These are phyloP conservation scores for Camptophora hylomeconis DNA, from an alignment of 2,329 filamentous ascomycete species.

Conservation along the genomic window DNA sequence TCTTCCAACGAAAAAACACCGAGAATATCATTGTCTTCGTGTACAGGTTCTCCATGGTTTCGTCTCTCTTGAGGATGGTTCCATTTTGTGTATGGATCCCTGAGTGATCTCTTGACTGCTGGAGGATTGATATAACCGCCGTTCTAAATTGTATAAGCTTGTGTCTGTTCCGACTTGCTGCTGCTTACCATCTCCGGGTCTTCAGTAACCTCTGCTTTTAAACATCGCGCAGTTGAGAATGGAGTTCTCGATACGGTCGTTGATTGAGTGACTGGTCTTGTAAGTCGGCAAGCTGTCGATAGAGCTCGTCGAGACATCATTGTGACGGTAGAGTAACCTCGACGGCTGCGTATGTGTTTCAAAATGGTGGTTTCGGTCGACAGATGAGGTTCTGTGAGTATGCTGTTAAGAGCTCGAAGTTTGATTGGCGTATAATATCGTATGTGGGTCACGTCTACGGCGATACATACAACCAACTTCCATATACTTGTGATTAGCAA, in stretches of 20 bases:
- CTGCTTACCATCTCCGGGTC: constrained; percentile 30
- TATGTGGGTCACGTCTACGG: no score
- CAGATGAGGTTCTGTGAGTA: no score
- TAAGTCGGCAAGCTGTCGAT: constrained; percentile 24
- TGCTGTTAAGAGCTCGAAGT: no score
- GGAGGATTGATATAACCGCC: constrained; percentile 36
- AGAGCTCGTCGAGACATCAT: constrained; percentile 35
- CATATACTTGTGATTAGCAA: no score
- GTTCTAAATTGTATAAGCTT: constrained; percentile 24
- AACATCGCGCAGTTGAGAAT: constrained; percentile 28
- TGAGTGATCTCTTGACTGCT: constrained; percentile 71
- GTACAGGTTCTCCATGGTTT: constrained; percentile 91
- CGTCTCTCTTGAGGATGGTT: constrained; percentile 96
- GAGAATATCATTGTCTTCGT: constrained; percentile 90
- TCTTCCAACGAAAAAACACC: constrained; percentile 81
- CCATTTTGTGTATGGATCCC: constrained; percentile 87
- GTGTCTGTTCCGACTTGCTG: constrained; percentile 9
- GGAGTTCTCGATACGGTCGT: constrained; percentile 22
- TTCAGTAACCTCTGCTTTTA: constrained; percentile 24
- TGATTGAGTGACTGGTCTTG: constrained; percentile 6
- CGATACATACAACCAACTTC: no score
- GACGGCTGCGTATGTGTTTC: no score
- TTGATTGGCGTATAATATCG: no score
- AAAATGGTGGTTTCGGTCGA: no score
- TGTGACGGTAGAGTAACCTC: constrained; percentile 14